Base-by-base conservation (phyloP, 2,329 filamentous ascomycete genomes). In the Seiridium unicorne region DNA sequence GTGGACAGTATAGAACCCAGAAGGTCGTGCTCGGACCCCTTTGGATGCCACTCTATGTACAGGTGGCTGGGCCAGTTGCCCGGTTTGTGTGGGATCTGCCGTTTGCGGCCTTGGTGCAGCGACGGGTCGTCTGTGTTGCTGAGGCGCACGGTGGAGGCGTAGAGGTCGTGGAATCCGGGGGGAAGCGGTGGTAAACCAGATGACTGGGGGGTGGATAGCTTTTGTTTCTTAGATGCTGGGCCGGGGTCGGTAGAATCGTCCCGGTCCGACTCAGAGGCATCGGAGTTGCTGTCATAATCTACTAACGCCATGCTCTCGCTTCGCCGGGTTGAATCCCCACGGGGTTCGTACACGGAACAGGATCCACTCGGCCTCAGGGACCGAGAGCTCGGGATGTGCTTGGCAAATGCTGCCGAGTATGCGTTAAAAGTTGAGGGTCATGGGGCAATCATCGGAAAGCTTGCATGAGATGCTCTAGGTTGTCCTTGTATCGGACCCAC, bases 1-100 rank as follows among this genome's bases (percentile, higher is more conserved):
- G 66, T 68, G 34, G 69, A 62, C 42, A 84, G 74, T 44, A 85
- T 74, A 5, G 64, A 62, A 13, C 69, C 71, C 59, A 91, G 77
- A 1, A 77, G 64, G 1, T 69, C 67, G 65, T 83, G 79, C 63
- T 89, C 80, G 49, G 70, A 51, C 11, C 58, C 18, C 7, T 61
- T 65, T 31, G 67, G 70, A 35, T 71, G 70, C 70, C 95, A 99
- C 78, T 98, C 94, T 60, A 97, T 81, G 73, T 96, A 98, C 51
- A 98, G 73, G 75, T 98, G 94, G 40, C 89, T 92, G 1, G 94
- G 92, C 95, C 95, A 99, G 73, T 93, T 92, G 62, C 95, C 95
- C 61, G 88, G 85, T 34, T 94, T 81, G 75, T 99, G 95, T 32
- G 94, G 93, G 54, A 87, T 90, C 60, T 89, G 84, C 47, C 95